Conservation (phyloP, 2,329 filamentous ascomycete genomes). For the Sclerotinia trifoliorum region DNA sequence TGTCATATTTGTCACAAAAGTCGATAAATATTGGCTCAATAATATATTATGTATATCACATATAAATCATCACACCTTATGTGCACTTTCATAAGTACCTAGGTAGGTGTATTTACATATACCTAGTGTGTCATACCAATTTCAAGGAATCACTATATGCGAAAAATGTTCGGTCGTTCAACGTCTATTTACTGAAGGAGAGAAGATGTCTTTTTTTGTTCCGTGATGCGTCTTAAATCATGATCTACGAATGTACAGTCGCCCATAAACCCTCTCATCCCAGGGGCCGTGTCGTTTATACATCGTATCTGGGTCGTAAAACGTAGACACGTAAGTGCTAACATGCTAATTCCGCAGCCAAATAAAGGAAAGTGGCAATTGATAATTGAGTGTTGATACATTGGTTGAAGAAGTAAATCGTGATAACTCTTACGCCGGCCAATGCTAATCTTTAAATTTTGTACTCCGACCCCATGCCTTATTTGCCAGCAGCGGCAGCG, state of each 20-base stretch:
- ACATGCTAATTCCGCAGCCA: conserved; percentile 1
- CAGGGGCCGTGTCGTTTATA: background rate
- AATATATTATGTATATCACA: background rate
- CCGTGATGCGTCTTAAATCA: conserved; percentile 10
- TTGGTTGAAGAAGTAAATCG: conserved; percentile 16
- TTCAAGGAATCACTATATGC: background rate
- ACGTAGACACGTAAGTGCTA: conserved; percentile 6
- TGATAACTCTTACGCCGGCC: conserved; percentile 19
- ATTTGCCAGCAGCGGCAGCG: conserved; percentile 17
- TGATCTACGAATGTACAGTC: conserved; percentile 7
- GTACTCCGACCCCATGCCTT: conserved; percentile 11
- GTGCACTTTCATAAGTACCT: too few species aligned
- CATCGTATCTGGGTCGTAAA: conserved; percentile 10
- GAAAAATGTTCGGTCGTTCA: background rate
- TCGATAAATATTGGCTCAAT: background rate
- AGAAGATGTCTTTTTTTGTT: conserved; percentile 16
- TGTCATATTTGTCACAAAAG: background rate
- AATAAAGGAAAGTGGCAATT: conserved; percentile 3
- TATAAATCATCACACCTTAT: background rate
- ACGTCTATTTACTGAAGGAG: background rate
- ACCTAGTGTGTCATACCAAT: background rate
- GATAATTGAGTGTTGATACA: conserved; percentile 18
- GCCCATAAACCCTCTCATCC: background rate
- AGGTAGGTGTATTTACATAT: too few species aligned
- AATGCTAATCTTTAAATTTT: conserved; percentile 20